Evolutionary conservation across 371 early-diverging fungal genomes (phyloP).

Genomic region (Rhizopus sp.): DNA sequence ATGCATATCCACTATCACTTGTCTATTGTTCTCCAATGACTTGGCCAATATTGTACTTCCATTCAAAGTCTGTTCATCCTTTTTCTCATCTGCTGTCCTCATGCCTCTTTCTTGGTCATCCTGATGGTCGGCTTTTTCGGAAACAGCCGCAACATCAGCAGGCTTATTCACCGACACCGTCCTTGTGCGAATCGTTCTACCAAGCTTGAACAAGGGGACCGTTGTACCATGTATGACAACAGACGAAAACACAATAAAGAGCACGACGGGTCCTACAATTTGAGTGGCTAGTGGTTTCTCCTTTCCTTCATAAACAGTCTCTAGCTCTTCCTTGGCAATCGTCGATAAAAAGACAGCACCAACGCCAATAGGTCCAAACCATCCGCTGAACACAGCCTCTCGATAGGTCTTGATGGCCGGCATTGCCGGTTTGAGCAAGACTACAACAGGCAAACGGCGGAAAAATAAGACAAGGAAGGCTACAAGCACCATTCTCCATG

Average conservation of each 20-base stretch:
- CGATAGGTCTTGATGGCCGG: constrained; percentile 73
- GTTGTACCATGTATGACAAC: constrained; percentile 84
- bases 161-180: constrained; percentile 24
- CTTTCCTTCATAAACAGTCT: constrained; percentile 32
- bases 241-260: constrained; percentile 78
- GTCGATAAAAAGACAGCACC: constrained; percentile 83
- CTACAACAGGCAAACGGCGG: constrained; percentile 81
- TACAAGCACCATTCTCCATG: constrained; percentile 71
- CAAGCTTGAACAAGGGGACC: constrained; percentile 70
- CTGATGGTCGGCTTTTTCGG: neutral
- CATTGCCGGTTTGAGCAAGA: constrained; percentile 66
- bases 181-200: constrained; percentile 43
- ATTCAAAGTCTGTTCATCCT: neutral
- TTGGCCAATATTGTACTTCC: neutral
- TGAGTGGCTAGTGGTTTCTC: constrained; percentile 30
- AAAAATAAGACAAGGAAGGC: constrained; percentile 76
- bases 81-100: neutral
- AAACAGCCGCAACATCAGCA: neutral
- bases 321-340: constrained; percentile 58
- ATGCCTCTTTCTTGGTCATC: neutral
- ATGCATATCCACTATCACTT: neutral
- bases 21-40: constrained; percentile 8
- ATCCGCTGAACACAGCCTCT: constrained; percentile 94
- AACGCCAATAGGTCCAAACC: constrained; percentile 94
- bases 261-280: constrained; percentile 64